A percentile compares a stretch with the other conserved stretches of the same genome.
phyloP scores from a whole-genome alignment of 2,329 filamentous ascomycete genomes.

The Claviceps quebecensis region DNA sequence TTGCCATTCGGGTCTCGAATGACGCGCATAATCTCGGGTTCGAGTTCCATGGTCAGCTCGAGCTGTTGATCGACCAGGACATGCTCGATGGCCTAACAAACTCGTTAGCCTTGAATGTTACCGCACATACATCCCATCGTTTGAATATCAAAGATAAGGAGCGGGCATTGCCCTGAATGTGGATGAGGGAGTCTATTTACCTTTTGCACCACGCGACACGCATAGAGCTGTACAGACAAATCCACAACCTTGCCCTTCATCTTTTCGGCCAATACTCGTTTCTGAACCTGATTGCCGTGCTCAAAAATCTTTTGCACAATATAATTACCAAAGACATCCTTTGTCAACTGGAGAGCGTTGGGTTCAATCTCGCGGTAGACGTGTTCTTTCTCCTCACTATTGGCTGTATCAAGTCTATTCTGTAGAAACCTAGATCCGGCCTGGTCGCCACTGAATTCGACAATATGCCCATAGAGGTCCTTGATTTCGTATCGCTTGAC shows the following conservation, averaged over 20 bases:
- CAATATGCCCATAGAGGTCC: conserved; percentile 76
- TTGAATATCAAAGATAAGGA: background rate
- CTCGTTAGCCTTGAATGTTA: no score
- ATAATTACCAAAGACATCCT: conserved; percentile 94
- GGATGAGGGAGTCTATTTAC: conserved; percentile 24
- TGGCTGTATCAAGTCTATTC: conserved; percentile 77
- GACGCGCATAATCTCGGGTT: conserved; percentile 59
- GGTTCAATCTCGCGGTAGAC: conserved; percentile 78
- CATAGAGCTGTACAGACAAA: conserved; percentile 79
- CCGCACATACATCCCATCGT: no score
- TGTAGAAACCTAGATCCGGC: conserved; percentile 94
- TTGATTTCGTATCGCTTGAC: conserved; percentile 68
- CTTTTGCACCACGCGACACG: conserved; percentile 92
- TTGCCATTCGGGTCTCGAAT: conserved; percentile 87
- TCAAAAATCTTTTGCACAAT: conserved; percentile 98
- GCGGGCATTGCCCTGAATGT: background rate
- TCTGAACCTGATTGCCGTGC: conserved; percentile 86
- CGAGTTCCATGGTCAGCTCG: conserved; percentile 68
- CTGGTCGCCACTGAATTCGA: conserved; percentile 92
- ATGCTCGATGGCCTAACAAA: conserved; percentile 65
- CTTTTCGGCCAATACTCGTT: conserved; percentile 68
- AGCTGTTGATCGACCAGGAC: conserved; percentile 86
- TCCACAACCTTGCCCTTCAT: conserved; percentile 77
- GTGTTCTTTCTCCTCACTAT: conserved; percentile 88
- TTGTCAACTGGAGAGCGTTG: conserved; percentile 81